A percentile compares a stretch with the other conserved stretches of the same genome.
Evolutionary conservation across 129 eudicot genomes (phyloP).

Genomic region (Logfia minima): DNA sequence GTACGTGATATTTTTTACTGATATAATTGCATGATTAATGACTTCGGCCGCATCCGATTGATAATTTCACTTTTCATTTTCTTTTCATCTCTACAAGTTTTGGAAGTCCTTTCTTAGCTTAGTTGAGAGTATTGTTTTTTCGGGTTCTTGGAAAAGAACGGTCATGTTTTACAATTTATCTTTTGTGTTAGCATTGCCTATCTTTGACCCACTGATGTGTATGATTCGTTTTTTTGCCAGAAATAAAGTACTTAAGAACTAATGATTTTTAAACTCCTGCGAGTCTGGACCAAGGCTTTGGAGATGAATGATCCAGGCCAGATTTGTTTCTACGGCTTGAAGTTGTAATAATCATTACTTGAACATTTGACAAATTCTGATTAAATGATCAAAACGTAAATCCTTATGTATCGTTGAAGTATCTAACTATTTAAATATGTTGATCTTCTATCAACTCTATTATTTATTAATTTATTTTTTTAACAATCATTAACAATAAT

Average conservation of each 20-base stretch:
- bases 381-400: too few species aligned
- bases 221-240: background rate
- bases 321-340: too few species aligned
- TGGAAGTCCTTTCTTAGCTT: conserved; percentile 3
- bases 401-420: too few species aligned
- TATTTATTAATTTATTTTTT: too few species aligned
- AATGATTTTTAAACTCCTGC: background rate
- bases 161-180: background rate
- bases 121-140: background rate
- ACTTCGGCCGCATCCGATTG: conserved; percentile 16
- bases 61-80: conserved; percentile 1
- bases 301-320: too few species aligned
- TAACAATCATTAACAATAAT: too few species aligned
- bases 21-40: conserved; percentile 20
- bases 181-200: conserved; percentile 7
- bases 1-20: conserved; percentile 25
- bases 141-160: background rate
- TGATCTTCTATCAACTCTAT: too few species aligned
- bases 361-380: too few species aligned
- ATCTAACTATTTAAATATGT: too few species aligned
- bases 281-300: background rate
- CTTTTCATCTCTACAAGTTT: background rate
- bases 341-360: too few species aligned
- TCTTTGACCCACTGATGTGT: background rate
- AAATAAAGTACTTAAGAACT: background rate